Percentiles rank a stretch among this genome's conserved stretches.
Evolutionary conservation across 2,329 filamentous ascomycete genomes (phyloP).

Genomic region (Penicillium paneum): DNA sequence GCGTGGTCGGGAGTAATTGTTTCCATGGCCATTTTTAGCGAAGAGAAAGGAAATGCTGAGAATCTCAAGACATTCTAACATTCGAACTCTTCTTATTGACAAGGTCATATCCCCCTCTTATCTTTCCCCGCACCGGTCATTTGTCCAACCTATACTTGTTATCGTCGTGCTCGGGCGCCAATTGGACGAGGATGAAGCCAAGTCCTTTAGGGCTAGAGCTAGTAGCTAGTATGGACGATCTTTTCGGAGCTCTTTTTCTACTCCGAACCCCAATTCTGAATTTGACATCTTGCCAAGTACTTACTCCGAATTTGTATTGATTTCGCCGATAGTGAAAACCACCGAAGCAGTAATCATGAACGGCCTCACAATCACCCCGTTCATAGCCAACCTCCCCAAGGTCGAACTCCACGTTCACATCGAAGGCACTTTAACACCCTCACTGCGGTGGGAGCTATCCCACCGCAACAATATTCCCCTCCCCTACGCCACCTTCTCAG

Average conservation of each 20-base stretch:
- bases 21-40: neutral
- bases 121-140: constrained; percentile 15
- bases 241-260: neutral
- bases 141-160: constrained; percentile 3
- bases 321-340: neutral
- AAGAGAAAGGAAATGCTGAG: neutral
- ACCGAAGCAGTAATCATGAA: constrained; percentile 12
- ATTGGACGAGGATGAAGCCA: neutral
- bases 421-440: constrained; percentile 46
- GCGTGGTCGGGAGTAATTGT: constrained; percentile 3
- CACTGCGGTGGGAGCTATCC: constrained; percentile 43
- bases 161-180: neutral
- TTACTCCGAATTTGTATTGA: neutral
- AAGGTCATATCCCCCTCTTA: constrained; percentile 9
- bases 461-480: constrained; percentile 38
- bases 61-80: neutral
- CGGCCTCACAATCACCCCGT: constrained; percentile 25
- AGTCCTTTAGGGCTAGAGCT: neutral
- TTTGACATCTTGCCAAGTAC: neutral
- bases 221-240: neutral
- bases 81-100: neutral
- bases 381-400: constrained; percentile 42
- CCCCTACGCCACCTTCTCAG: constrained; percentile 30
- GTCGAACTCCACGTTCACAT: constrained; percentile 50
- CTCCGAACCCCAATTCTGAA: neutral